These are phyloP conservation scores for Suillus variegatus DNA, from an alignment of 768 basidiomycete species.

Conservation along the genomic window DNA sequence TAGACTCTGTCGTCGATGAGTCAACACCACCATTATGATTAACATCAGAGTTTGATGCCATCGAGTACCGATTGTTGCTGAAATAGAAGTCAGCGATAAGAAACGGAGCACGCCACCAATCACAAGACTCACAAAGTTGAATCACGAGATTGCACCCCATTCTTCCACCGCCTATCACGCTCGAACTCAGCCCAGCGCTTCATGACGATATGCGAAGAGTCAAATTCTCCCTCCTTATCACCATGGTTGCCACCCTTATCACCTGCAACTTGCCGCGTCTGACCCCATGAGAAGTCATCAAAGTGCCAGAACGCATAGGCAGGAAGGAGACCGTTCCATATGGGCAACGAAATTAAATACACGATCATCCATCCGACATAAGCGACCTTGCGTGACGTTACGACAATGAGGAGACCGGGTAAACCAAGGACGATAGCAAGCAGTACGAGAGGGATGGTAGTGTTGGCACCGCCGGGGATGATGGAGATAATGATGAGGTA, in stretches of 20 bases:
- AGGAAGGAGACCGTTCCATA: conserved; percentile 97
- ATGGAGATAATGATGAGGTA: conserved; percentile 89
- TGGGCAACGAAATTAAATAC: conserved; percentile 88
- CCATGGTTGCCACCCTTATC: conserved; percentile 73
- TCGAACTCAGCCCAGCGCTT: conserved; percentile 99
- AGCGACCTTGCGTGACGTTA: conserved; percentile 91
- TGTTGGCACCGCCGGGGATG: conserved; percentile 76
- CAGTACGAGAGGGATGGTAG: conserved; percentile 88
- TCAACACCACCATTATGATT: conserved; percentile 58
- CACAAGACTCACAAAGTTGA: conserved; percentile 58
- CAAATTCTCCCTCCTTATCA: conserved; percentile 97
- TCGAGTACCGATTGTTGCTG: conserved; percentile 62
- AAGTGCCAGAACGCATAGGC: conserved; percentile 99
- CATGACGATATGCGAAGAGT: conserved; percentile 96
- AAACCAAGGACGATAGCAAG: conserved; percentile 95
- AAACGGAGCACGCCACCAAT: conserved; percentile 18
- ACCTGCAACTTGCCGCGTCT: conserved; percentile 82
- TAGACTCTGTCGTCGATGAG: conserved; percentile 63
- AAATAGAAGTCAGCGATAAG: conserved; percentile 31
- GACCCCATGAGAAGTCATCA: conserved; percentile 98
- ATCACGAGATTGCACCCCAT: conserved; percentile 80
- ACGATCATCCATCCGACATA: conserved; percentile 98
- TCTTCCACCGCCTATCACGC: conserved; percentile 92
- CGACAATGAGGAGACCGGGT: conserved; percentile 92
- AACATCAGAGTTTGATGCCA: conserved; percentile 78